Evolutionary conservation across 129 eudicot genomes (phyloP).

Genomic region (Gnaphalium uliginosum): DNA sequence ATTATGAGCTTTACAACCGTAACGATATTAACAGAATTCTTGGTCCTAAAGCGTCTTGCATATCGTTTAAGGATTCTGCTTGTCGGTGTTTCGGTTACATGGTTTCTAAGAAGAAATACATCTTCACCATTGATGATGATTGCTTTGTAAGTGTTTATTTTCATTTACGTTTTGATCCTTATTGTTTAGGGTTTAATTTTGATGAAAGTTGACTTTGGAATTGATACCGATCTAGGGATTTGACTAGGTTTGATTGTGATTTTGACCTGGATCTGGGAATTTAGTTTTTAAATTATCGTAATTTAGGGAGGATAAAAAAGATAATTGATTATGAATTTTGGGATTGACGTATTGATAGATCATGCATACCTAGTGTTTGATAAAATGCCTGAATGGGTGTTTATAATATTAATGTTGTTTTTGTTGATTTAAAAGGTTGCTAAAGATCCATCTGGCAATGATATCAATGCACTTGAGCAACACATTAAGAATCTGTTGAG

Average conservation of each 20-base stretch:
- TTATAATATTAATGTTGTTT: not conserved
- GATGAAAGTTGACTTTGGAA: not conserved
- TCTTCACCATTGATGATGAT: constrained; percentile 73
- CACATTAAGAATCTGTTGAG: constrained; percentile 63
- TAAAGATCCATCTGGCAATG: constrained; percentile 67
- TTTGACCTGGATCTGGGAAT: constrained; percentile 31
- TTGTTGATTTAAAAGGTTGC: constrained; percentile 56
- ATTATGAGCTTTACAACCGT: constrained; percentile 71
- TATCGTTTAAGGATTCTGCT: constrained; percentile 74
- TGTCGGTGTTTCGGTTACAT: constrained; percentile 70
- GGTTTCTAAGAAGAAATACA: constrained; percentile 66
- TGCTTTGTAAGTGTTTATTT: constrained; percentile 59
- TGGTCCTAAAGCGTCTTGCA: constrained; percentile 77
- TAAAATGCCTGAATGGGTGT: not conserved
- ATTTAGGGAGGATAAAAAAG: not conserved
- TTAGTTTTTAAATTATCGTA: not conserved
- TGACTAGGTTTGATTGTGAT: constrained; percentile 25
- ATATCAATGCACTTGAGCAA: constrained; percentile 73
- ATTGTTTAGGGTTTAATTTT: constrained; percentile 21
- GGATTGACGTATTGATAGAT: constrained; percentile 3
- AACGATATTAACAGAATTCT: constrained; percentile 66
- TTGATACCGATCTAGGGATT: constrained; percentile 21
- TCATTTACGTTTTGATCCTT: not conserved
- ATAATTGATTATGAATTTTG: too few relatives aligned
- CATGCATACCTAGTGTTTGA: constrained; percentile 30